Conservation (phyloP, 2,329 filamentous ascomycete genomes). For the Neoascochyta sp. region DNA sequence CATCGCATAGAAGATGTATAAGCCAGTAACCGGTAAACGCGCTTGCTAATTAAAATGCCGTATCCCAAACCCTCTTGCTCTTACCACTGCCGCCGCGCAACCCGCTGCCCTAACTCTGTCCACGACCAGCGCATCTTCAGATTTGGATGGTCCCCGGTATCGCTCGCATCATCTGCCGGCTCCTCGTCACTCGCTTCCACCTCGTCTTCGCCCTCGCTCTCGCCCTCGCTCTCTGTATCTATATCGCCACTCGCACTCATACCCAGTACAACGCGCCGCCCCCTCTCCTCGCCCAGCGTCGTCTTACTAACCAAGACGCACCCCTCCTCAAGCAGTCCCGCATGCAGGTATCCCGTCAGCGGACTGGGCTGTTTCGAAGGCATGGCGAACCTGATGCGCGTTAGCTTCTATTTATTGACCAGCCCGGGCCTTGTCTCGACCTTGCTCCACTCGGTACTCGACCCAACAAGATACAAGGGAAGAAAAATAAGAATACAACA, state of each 20-base stretch:
- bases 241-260: too few species aligned
- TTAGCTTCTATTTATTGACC: slow-evolving; percentile 1
- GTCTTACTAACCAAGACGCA: slow-evolving; percentile 10
- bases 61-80: too few species aligned
- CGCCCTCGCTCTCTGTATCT: not conserved
- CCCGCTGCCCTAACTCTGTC: slow-evolving; percentile 9
- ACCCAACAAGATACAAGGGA: not conserved
- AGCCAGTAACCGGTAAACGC: too few species aligned
- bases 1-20: too few species aligned
- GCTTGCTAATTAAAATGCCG: too few species aligned
- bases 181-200: slow-evolving; percentile 8
- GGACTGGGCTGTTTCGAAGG: slow-evolving; percentile 7
- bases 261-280: too few species aligned
- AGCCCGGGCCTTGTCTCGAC: too few species aligned
- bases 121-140: slow-evolving; percentile 13
- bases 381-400: slow-evolving; percentile 8
- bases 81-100: too few species aligned
- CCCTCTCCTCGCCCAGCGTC: too few species aligned
- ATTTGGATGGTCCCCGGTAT: slow-evolving; percentile 14
- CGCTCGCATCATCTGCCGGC: slow-evolving; percentile 5
- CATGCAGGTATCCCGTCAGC: slow-evolving; percentile 10
- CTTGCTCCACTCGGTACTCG: too few species aligned
- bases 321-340: slow-evolving; percentile 15
- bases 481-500: too few species aligned
- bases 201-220: not conserved